Evolutionary conservation across 2,329 filamentous ascomycete genomes (phyloP), one percentile per base, ranked within the genome.

Genomic region (Penicillium sp.): DNA sequence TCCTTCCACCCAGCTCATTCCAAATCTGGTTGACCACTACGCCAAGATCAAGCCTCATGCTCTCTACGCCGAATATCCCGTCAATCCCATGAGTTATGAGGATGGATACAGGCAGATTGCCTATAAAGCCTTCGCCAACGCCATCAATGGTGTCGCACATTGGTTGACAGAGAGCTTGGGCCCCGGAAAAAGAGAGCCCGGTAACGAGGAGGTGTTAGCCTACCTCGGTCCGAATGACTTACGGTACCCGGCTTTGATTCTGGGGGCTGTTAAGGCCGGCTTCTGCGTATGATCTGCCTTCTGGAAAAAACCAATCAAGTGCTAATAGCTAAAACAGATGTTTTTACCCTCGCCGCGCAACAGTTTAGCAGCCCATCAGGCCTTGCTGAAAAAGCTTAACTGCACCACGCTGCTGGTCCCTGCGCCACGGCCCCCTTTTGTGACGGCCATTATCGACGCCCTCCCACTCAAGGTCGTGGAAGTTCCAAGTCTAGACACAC

Each of bases 201-300:
- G 69, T 18, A 66, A 54, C 47, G 59, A 53, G 4, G 66, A 74
- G 37, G 69, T 69, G 2, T 48, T 78, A 11, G 64, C 75, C 0
- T 79, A 77, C 52, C 58, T 78, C 11, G 77, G 76, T 0, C 71
- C 73, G 2, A 75, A 70, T 49, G 77, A 79, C 60, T 47, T 74
- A 7, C 64, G 77, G 23, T 76, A 77, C 43, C 59, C 68, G 1
- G 64, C 71, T 2, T 43, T 79, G 27, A 57, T 73, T 5, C 53
- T 76, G 14, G 75, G 69, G 2, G 72, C 74, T 26, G 60, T 76
- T 45, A 75, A 75, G 53, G 64, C 68, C 4, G 69, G 72, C 29
- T 74, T 75, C 49, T 58, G 57, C 20, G 60, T 69, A 48, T 2
- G 27, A 33, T 22, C 12, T n/a, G 3, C 27, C 15, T 18, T 25